Base-by-base conservation (phyloP, 768 basidiomycete genomes). In the Pisolithus orientalis region DNA sequence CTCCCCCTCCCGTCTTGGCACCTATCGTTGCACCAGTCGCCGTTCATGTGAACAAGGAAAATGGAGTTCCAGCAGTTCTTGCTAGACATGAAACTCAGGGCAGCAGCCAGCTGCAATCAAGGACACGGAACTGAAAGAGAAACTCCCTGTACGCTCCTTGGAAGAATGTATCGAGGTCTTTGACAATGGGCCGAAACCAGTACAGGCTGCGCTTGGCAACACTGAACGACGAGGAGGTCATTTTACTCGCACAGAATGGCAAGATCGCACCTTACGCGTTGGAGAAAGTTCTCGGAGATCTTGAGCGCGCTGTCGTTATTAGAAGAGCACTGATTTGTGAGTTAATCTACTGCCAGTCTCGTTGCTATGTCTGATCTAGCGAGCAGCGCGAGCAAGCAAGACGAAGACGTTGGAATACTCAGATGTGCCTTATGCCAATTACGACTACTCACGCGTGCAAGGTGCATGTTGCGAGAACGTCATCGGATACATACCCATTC, bases 381-480 rank as follows among this genome's bases (percentile, higher is more conserved):
- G 28, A 31, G 2, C 58, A 92, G 90, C 96, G 40, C 90, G 95
- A 11, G 84, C 90, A 2, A 91, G 92, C 2, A 67, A 70, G 28
- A 96, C 92, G 0, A 81, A 87, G 68, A 87, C 90, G 0, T 77
- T 98, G 28, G 96, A 98, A 66, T 55, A 67, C 9, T 94, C 90
- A 0, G 83, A 87, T 24, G 75, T 98, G 9, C 96, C 96, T 0
- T 81, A 85, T 76, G 64, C 78, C 21, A 73, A 85, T 66, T 99
- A 96, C 68, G 94, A 98, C 69, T 99, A 97, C 72, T 84, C 87
- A 38, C 83, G 88, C 9, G 94, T 99, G 31, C 79, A 93, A 49
- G 95, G 94, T 53, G 94, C 95, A 9, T 99, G 95, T 72, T 99
- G 96, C 71, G 96, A 99, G 72, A 98, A 99, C 68, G 96, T 99